Evolutionary conservation across 176 grass and related monocot species (phyloP), one percentile per base, ranked within the genome.

Genomic region (Paspalum vaginatum): DNA sequence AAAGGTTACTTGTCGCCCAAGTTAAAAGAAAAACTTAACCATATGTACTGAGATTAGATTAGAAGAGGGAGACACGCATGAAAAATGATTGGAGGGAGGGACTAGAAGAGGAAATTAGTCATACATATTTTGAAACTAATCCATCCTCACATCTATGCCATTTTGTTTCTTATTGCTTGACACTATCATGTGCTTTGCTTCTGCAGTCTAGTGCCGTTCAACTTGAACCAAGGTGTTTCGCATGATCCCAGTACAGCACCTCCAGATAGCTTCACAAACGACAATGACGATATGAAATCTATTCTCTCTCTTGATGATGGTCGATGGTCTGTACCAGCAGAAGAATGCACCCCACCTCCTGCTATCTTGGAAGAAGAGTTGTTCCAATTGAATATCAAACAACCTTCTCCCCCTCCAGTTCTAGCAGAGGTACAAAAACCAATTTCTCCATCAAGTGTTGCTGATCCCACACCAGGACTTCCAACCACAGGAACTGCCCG

Each of bases 291-390:
- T 84, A 84, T 95, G 85, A 88, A 93, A 68, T 93, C 93, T 22
- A 86, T 99, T 84, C 90, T 99, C 61, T 99, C 96, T 80, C 95
- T 98, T 81, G 92, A 98, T 91, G 92, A 98, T 89, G 95, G 95
- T 79, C 85, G 86, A 85, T 95, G 95, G 95, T 89, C 89, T 46
- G 50, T 76, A 79, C 77, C 78, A 52, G 63, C 85, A 85, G 84
- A 91, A 81, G 77, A 89, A 89, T 66, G 70, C 43, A 37, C n/a
- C 59, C 75, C 88, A 18, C 40, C 75, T 39, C 76, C 83, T 74
- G 87, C 20, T 81, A 64, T 54, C 71, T 51, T 93, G 78, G 90
- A 91, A 79, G 86, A 89, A 89, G 96, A 95, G 64, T 61, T 86
- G 43, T n/a, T 61, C 62, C 90, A 88, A 37, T 75, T 95, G 68